These are phyloP conservation scores for Neurospora sp. DNA, from an alignment of 495 filamentous ascomycete species.

Conservation along the genomic window DNA sequence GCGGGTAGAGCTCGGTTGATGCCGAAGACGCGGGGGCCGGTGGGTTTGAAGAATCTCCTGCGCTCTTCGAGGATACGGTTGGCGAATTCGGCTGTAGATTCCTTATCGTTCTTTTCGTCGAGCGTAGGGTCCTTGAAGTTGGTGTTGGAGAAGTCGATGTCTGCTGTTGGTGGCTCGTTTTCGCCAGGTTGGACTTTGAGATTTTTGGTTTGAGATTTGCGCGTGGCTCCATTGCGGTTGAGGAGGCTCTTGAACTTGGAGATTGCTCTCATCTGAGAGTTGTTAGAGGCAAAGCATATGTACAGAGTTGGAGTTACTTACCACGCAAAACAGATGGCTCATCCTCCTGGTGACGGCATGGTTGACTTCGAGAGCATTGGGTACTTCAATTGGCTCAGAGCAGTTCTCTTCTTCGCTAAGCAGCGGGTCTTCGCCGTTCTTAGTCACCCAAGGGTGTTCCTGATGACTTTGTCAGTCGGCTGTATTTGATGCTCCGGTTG, in stretches of 20 bases:
- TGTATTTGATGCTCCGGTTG: neutral
- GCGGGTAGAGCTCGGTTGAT: conserved; percentile 29
- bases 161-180: conserved; percentile 9
- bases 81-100: conserved; percentile 28
- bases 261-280: conserved; percentile 76
- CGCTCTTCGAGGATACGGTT: conserved; percentile 29
- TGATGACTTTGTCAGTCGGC: conserved; percentile 23
- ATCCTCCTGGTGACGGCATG: conserved; percentile 85
- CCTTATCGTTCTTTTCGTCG: conserved; percentile 5
- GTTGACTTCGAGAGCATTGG: conserved; percentile 83
- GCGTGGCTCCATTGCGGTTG: conserved; percentile 2
- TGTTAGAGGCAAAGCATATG: conserved; percentile 3
- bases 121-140: neutral
- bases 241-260: conserved; percentile 63
- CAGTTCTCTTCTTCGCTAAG: conserved; percentile 81
- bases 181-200: conserved; percentile 1
- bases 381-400: conserved; percentile 61
- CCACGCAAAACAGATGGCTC: conserved; percentile 71
- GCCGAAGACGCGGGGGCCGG: conserved; percentile 3
- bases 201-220: conserved; percentile 18
- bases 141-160: conserved; percentile 32
- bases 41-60: conserved; percentile 23
- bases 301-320: conserved; percentile 33
- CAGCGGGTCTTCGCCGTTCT: conserved; percentile 65
- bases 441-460: conserved; percentile 94